Evolutionary conservation across 768 basidiomycete species (phyloP), one percentile per base, ranked within the genome.

Genomic region (Glaciozyma martinii): DNA sequence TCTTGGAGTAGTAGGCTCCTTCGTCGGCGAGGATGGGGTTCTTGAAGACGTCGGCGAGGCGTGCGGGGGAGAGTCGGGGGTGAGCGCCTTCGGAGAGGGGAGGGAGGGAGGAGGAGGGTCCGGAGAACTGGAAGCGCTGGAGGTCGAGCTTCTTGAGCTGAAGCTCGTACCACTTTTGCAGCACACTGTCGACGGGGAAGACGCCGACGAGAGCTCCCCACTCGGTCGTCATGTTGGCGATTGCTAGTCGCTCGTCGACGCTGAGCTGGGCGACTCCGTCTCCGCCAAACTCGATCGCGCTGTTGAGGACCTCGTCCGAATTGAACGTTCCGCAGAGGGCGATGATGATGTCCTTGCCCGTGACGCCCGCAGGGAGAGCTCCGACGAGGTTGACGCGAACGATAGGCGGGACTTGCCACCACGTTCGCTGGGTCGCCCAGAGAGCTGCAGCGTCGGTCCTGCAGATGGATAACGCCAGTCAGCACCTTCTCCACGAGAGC

Each of bases 341-440:
- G 21, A 99, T 88, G 65, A 99, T 98, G 50, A 99, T 89, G 74
- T 99, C 95, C 77, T 99, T 99, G 42, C 95, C 95, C 0, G 91
- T 93, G 3, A 98, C 94, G 5, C 95, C 95, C 0, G 86, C 83
- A 0, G 87, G 81, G 0, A 98, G 82, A 65, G 79, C 80, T 9
- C 94, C 94, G 63, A 81, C 83, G 56, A 99, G 80, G 72, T 95
- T 91, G 66, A 98, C 94, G 65, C 89, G 91, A 76, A 99, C 84
- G 83, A 97, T 92, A 6, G 90, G 84, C 19, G 95, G 95, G 42
- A 99, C 86, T 78, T 98, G 95, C 95, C 94, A 98, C 95, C 95
- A 99, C 1, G 95, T 98, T 76, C 88, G 90, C 27, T 93, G 92
- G 0, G 95, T 98, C 18, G 95, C 91, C 95, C 95, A 99, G 16